phyloP scores from a whole-genome alignment of 192 early-diverging fungal genomes.

The Coemansia sp. region DNA sequence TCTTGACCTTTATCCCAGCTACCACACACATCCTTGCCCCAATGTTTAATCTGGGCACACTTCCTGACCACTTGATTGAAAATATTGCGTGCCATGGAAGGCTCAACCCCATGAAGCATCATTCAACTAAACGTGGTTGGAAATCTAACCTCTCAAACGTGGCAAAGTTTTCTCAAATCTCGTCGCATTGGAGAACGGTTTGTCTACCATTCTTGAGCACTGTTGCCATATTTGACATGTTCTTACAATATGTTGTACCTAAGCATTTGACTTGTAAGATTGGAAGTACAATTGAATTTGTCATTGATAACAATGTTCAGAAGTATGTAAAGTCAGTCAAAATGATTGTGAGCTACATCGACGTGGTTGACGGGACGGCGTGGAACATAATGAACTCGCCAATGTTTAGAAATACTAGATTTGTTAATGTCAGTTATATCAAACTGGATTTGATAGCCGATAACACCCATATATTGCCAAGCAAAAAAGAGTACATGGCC shows the following conservation, averaged over 20 bases:
- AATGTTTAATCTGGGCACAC: neutral
- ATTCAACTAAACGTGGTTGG: neutral
- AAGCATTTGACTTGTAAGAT: no score
- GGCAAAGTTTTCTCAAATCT: neutral
- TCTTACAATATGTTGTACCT: neutral
- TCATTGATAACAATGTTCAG: neutral
- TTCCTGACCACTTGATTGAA: neutral
- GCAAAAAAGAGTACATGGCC: neutral
- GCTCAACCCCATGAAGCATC: neutral
- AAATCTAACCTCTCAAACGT: neutral
- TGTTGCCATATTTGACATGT: neutral
- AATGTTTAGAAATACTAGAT: neutral
- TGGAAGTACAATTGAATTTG: neutral
- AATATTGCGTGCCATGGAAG: neutral
- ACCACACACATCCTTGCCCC: neutral
- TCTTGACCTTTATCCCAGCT: no score
- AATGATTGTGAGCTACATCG: neutral
- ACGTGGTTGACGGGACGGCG: neutral
- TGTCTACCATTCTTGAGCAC: neutral
- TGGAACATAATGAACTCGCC: neutral
- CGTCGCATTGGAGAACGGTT: neutral
- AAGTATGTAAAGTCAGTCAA: no score
- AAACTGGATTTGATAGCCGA: neutral
- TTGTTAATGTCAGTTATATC: neutral
- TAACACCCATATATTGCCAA: neutral